Conservation (phyloP, 331 rosid genomes). For the Rosa hybrid region DNA sequence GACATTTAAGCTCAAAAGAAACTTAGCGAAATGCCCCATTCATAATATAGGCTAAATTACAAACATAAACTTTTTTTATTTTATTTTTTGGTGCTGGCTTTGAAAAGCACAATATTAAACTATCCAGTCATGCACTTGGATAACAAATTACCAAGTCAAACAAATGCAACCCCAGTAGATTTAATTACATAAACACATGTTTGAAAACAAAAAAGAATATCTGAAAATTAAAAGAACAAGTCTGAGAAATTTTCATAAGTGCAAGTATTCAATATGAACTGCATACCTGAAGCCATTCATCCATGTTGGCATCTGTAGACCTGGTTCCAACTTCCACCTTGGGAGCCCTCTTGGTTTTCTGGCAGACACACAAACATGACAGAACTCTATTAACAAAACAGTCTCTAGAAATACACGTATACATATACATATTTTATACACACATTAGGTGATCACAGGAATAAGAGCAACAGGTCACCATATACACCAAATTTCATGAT, state of each 20-base stretch:
- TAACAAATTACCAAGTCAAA: not conserved
- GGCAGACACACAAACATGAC: constrained; percentile 22
- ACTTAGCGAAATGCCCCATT: not conserved
- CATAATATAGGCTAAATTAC: not conserved
- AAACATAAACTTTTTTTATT: not conserved
- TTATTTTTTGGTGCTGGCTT: not conserved
- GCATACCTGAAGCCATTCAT: constrained; percentile 95
- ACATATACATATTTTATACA: not conserved
- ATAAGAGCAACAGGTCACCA: not conserved
- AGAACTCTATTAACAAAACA: constrained; percentile 16
- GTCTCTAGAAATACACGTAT: not conserved
- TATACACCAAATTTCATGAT: not conserved
- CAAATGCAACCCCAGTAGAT: not conserved
- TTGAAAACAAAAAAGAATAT: not conserved
- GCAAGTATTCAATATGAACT: constrained; percentile 13
- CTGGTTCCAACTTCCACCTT: constrained; percentile 95
- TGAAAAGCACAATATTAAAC: not conserved
- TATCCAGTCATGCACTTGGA: not conserved
- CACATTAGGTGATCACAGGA: not conserved
- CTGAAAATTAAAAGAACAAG: not conserved
- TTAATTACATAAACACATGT: not conserved
- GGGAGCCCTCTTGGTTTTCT: constrained; percentile 92
- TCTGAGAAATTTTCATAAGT: not conserved
- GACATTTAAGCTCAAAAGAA: not conserved
- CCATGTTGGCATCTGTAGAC: constrained; percentile 65